Evolutionary conservation across 208 protist genomes (phyloP).

Genomic region (Leishmania aethiopica): DNA sequence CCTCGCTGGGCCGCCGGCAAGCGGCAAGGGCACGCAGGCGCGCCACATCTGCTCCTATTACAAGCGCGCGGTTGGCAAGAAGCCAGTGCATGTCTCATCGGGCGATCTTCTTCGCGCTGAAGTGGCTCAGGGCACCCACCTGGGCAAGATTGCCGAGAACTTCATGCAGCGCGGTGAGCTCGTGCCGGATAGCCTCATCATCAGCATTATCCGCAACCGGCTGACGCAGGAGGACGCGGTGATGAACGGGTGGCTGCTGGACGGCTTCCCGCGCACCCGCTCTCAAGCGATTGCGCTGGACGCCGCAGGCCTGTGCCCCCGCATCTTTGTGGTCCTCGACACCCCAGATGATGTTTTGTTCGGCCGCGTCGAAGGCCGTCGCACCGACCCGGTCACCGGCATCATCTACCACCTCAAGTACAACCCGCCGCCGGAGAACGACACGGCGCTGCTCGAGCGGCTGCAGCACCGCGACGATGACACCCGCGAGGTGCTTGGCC

Average conservation of each 20-base stretch:
- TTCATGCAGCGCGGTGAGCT: slow-evolving; percentile 74
- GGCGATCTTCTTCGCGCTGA: slow-evolving; percentile 84
- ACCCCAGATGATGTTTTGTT: slow-evolving; percentile 73
- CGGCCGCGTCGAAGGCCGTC: slow-evolving; percentile 84
- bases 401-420: slow-evolving; percentile 88
- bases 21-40: slow-evolving; percentile 85
- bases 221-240: slow-evolving; percentile 70
- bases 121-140: slow-evolving; percentile 50
- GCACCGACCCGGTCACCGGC: slow-evolving; percentile 84
- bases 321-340: slow-evolving; percentile 75
- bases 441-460: slow-evolving; percentile 69
- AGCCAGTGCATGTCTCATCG: slow-evolving; percentile 83
- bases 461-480: slow-evolving; percentile 90
- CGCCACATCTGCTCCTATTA: slow-evolving; percentile 57
- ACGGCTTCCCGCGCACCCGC: slow-evolving; percentile 90
- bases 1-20: slow-evolving; percentile 80
- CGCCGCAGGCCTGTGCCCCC: slow-evolving; percentile 57
- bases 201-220: slow-evolving; percentile 64
- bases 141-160: slow-evolving; percentile 60
- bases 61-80: slow-evolving; percentile 33
- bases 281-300: slow-evolving; percentile 84
- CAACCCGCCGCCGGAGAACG: slow-evolving; percentile 82
- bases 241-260: slow-evolving; percentile 88
- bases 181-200: slow-evolving; percentile 81
- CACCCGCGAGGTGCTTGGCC: slow-evolving; percentile 60